Evolutionary conservation across 148 eudicot genomes (phyloP), one percentile per base, ranked within the genome.

Genomic region (Dysphania ambrosioides): DNA sequence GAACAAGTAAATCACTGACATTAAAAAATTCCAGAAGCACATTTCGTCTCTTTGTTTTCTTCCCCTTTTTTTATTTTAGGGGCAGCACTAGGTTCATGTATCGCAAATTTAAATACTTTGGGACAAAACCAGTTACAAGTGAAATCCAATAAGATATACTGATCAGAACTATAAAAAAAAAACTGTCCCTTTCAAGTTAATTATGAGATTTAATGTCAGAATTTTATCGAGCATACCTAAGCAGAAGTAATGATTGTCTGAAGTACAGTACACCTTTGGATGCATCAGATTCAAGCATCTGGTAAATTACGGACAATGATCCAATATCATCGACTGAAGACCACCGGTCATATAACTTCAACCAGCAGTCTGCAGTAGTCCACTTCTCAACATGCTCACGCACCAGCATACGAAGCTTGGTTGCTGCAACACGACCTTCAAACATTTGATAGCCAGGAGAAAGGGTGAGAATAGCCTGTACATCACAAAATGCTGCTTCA

Each of bases 321-420:
- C 99, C 99, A 74, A 95, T 90, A 84, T 95, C 99, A 88, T 95
- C 99, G 41, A 95, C 99, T 12, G 96, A 81, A 75, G 97, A 95
- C 99, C 99, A 95, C 65, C 91, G 77, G 75, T 95, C 97, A 83
- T 95, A 92, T 60, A 95, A 74, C 70, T 88, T 91, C 78, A 95
- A 83, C 99, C 99, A 95, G 70, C 97, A 95, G 82, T 95, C 99
- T 19, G 97, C 99, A 47, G 93, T 87, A 53, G 87, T 88, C 93
- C 94, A 90, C 64, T 85, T 86, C 71, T 88, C 88, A 11, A 95
- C 97, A 77, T 89, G 91, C 77, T 85, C 91, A 31, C 83, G 76
- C 18, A 95, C 82, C 51, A 95, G 86, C 79, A 84, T 85, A 51
- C 87, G 91, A 40, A 95, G 81, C 68, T 95, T 94, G 47, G 87